Evolutionary conservation across 2,329 filamentous ascomycete genomes (phyloP).

Genomic region (Arthrocladium fulminans): DNA sequence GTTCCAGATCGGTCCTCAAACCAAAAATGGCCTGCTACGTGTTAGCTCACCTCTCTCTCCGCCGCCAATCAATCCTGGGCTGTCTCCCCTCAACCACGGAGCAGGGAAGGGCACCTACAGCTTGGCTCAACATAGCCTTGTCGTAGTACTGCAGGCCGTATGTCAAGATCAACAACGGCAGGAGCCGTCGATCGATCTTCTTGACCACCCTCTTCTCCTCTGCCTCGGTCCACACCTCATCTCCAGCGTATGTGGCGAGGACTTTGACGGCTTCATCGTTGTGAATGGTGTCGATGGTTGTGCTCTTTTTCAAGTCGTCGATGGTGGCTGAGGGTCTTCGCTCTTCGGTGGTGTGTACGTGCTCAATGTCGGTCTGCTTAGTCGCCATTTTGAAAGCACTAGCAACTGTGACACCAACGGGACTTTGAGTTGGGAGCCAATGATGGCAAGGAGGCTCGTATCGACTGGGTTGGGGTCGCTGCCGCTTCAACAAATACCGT

Average conservation of each 20-base stretch:
- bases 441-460: too few species aligned
- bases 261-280: slow-evolving; percentile 36
- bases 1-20: slow-evolving; percentile 32
- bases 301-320: slow-evolving; percentile 2
- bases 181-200: slow-evolving; percentile 35
- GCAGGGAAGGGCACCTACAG: background rate
- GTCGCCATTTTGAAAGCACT: slow-evolving; percentile 45
- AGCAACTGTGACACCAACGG: background rate
- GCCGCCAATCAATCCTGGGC: too few species aligned
- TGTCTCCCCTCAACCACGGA: too few species aligned
- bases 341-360: background rate
- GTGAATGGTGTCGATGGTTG: slow-evolving; percentile 28
- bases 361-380: slow-evolving; percentile 4
- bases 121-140: slow-evolving; percentile 40
- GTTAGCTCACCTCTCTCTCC: too few species aligned
- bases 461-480: too few species aligned
- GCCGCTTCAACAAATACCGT: background rate
- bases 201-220: slow-evolving; percentile 30
- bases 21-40: slow-evolving; percentile 39
- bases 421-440: background rate
- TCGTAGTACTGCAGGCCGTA: slow-evolving; percentile 47
- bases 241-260: slow-evolving; percentile 34
- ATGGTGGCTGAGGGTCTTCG: background rate
- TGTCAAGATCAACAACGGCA: slow-evolving; percentile 44
- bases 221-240: slow-evolving; percentile 34